phyloP scores from a whole-genome alignment of 164 flowering plant species.

The Tetrastigma voinierianum region DNA sequence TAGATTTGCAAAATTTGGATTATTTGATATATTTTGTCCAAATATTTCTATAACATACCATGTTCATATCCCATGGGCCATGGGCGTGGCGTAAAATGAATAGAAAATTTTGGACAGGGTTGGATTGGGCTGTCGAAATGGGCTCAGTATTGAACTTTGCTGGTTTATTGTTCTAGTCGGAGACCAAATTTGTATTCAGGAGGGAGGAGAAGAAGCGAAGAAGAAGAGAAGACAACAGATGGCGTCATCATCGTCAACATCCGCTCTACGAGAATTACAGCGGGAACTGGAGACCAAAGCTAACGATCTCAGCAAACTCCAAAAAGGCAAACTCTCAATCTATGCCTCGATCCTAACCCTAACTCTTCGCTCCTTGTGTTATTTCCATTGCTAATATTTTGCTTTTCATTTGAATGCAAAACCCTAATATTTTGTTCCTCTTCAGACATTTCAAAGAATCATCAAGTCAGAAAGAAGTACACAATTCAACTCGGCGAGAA shows the following conservation, averaged over 20 bases:
- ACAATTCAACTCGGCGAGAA: conserved; percentile 96
- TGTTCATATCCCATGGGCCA: too few species aligned
- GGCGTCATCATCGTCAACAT: conserved; percentile 42
- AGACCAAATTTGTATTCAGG: not conserved
- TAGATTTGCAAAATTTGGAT: too few species aligned
- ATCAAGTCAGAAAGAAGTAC: conserved; percentile 94
- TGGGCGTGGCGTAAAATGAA: too few species aligned
- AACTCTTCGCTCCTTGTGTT: not conserved
- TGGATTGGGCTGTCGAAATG: too few species aligned
- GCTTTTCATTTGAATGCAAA: not conserved
- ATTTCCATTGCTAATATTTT: not conserved
- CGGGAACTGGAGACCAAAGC: conserved; percentile 85
- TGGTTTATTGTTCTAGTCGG: not conserved
- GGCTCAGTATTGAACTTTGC: not conserved
- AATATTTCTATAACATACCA: too few species aligned
- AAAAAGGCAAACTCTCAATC: conserved; percentile 50
- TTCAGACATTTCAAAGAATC: conserved; percentile 85
- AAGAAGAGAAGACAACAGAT: conserved; percentile 16
- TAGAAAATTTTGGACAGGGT: too few species aligned
- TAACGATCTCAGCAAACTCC: conserved; percentile 77
- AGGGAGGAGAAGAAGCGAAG: not conserved
- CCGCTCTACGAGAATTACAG: conserved; percentile 65
- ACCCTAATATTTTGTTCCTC: not conserved
- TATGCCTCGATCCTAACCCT: not conserved
- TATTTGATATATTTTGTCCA: too few species aligned